These are phyloP conservation scores for Prinsepia uniflora DNA, from an alignment of 306 rosid species.

Conservation along the genomic window DNA sequence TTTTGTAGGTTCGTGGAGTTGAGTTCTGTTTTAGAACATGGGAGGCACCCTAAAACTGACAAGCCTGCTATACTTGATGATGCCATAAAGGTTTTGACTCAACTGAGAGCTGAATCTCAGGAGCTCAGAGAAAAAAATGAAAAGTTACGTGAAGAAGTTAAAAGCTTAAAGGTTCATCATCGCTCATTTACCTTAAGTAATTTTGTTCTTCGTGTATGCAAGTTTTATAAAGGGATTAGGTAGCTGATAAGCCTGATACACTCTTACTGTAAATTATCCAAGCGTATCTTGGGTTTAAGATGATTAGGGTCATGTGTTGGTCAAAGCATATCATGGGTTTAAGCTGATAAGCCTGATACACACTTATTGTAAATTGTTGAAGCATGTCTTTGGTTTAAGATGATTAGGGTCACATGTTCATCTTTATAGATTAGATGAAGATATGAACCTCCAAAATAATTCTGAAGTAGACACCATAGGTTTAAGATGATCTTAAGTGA, in stretches of 20 bases:
- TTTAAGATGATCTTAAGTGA: background rate
- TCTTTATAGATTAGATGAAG: background rate
- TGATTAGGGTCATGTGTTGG: no score
- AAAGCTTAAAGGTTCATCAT: conserved; percentile 62
- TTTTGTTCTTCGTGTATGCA: background rate
- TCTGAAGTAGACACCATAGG: background rate
- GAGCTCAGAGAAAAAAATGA: conserved; percentile 72
- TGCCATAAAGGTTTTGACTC: conserved; percentile 72
- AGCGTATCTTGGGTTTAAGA: background rate
- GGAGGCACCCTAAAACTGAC: conserved; percentile 65
- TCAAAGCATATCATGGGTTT: no score
- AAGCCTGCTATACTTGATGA: conserved; percentile 80
- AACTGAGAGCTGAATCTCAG: conserved; percentile 67
- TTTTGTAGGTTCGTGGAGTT: conserved; percentile 66
- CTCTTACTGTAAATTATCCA: background rate
- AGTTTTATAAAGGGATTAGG: background rate
- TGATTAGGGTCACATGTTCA: background rate
- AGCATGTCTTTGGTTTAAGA: no score
- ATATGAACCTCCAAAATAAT: background rate
- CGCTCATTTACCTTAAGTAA: conserved; percentile 5
- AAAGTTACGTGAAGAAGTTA: conserved; percentile 69
- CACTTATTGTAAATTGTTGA: no score
- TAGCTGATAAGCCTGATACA: background rate
- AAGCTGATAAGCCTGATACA: no score
- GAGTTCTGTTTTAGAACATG: conserved; percentile 79